Conservation (phyloP, 768 basidiomycete genomes). For the Amanita exitialis region DNA sequence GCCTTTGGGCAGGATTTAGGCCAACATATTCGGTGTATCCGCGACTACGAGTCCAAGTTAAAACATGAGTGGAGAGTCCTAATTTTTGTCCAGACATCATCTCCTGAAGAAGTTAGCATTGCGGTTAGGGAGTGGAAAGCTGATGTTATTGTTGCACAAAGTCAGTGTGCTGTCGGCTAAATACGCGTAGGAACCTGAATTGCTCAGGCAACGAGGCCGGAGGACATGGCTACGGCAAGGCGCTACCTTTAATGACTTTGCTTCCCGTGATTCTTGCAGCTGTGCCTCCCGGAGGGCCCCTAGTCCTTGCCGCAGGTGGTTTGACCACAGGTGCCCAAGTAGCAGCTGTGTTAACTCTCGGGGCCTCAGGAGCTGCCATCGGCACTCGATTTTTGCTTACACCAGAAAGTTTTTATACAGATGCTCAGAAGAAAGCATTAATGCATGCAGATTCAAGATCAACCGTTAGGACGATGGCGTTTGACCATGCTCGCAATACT, state of each 20-base stretch:
- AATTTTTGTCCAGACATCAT: conserved; percentile 58
- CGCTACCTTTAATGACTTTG: conserved; percentile 52
- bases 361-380: conserved; percentile 56
- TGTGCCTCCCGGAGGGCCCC: conserved; percentile 31
- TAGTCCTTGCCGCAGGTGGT: conserved; percentile 69
- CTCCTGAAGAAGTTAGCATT: conserved; percentile 44
- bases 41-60: conserved; percentile 36
- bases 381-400: conserved; percentile 73
- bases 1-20: conserved; percentile 53
- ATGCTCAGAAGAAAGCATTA: conserved; percentile 43
- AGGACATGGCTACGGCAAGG: conserved; percentile 55
- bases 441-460: conserved; percentile 30
- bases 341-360: conserved; percentile 54
- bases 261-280: conserved; percentile 42
- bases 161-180: conserved; percentile 22
- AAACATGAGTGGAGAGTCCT: conserved; percentile 32
- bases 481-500: conserved; percentile 47
- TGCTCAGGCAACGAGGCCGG: conserved; percentile 65
- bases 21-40: conserved; percentile 53
- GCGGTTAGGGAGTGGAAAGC: conserved; percentile 61
- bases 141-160: conserved; percentile 74
- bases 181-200: conserved; percentile 3
- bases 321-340: conserved; percentile 54
- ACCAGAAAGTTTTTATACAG: conserved; percentile 50
- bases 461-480: conserved; percentile 53